Conservation (phyloP, 2,329 filamentous ascomycete genomes). For the Malbranchea cinnamomea region DNA sequence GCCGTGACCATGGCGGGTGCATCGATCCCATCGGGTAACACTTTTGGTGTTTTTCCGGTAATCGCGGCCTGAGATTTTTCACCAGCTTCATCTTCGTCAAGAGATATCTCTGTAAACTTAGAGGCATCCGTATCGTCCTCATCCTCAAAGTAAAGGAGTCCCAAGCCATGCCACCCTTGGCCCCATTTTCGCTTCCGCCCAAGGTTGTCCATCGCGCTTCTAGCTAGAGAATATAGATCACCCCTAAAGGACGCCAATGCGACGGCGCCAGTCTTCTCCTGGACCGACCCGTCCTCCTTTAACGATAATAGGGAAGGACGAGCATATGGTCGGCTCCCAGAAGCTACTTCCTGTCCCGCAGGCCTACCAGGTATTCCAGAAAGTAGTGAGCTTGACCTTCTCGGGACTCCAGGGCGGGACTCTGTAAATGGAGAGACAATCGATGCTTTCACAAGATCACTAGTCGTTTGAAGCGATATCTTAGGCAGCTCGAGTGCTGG, state of each 20-base stretch:
- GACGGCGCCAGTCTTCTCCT: slow-evolving; percentile 48
- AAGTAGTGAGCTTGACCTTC: slow-evolving; percentile 20
- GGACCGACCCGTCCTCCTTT: slow-evolving; percentile 26
- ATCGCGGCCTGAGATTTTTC: slow-evolving; percentile 7
- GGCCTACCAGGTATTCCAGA: slow-evolving; percentile 9
- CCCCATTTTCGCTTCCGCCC: slow-evolving; percentile 61
- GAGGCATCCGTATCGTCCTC: slow-evolving; percentile 14
- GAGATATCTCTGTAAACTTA: slow-evolving; percentile 21
- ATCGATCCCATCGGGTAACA: slow-evolving; percentile 33
- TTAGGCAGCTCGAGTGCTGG: slow-evolving; percentile 22
- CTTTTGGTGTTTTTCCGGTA: slow-evolving; percentile 1
- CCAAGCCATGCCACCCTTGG: slow-evolving; percentile 55
- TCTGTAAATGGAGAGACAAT: slow-evolving; percentile 12
- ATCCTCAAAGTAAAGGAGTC: slow-evolving; percentile 24
- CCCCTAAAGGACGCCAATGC: slow-evolving; percentile 71
- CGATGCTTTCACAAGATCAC: slow-evolving; percentile 13
- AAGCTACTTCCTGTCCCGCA: slow-evolving; percentile 17
- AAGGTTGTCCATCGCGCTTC: slow-evolving; percentile 61
- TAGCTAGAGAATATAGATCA: slow-evolving; percentile 64
- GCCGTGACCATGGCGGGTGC: slow-evolving; percentile 46
- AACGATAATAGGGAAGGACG: slow-evolving; percentile 28
- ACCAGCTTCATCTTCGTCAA: slow-evolving; percentile 16
- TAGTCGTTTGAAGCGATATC: slow-evolving; percentile 20
- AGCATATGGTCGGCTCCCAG: no score
- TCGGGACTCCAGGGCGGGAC: slow-evolving; percentile 18